Base-by-base conservation (phyloP, 331 rosid genomes). In the Cydonia oblonga region DNA sequence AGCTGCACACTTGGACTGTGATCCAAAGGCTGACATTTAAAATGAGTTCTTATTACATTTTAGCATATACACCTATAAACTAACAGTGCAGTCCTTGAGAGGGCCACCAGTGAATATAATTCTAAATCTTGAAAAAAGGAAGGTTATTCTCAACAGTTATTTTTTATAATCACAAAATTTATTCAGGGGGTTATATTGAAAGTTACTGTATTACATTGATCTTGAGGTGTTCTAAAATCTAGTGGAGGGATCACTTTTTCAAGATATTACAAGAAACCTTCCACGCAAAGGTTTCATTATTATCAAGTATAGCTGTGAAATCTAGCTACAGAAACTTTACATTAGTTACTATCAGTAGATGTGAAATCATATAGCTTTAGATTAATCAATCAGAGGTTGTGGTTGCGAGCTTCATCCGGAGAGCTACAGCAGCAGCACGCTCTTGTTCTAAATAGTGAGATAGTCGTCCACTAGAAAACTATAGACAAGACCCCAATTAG, bases 391-490 rank as follows among this genome's bases (percentile, higher is more conserved):
- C 1, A 87, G 65, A 71, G 84, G 79, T 71, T 93, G 76, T 2
- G 85, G 85, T 60, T 70, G 90, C 49, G 87, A 72, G 82, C 81
- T 89, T 80, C 81, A 86, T 33, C 81, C 95, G 82, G 70, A 93
- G 81, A 75, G 87, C 82, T 72, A 75, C 82, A 78, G 80, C 75
- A 3, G 93, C 85, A n/a, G 97, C 97, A n/a, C 89, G 89, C 65
- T 96, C 98, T 73, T 95, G 85, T 58, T 93, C 96, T 67, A 93
- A 89, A 77, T 97, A 90, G 72, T 76, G 92, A 89, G 83, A 88
- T 90, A 93, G 70, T 85, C 91, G 22, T 84, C 92, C 88, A 87
- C 98, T 93, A 65, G 26, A 76, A 65, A 35, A 68, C 78, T 74
- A 71, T 23, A 77, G 74, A 30, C 76, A 85, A 68, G 14, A 77